Conservation (phyloP, 2,329 filamentous ascomycete species). For the Fusarium brevicatenulatum region DNA sequence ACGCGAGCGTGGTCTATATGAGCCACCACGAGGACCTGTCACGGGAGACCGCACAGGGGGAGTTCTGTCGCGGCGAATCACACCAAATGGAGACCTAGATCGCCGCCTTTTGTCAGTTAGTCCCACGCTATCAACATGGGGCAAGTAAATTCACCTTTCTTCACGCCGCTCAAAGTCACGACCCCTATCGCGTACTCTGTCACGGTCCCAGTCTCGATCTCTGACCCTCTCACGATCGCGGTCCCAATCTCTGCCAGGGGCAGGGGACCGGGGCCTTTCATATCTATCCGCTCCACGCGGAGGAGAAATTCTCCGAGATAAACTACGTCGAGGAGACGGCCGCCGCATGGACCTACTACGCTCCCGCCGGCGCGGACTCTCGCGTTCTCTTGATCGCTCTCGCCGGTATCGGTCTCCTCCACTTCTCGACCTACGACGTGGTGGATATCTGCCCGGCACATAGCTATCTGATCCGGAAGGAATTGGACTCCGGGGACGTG, state of each 20-base stretch:
- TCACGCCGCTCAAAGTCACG: conserved; percentile 55
- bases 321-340: conserved; percentile 53
- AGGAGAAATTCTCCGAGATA: conserved; percentile 51
- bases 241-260: conserved; percentile 51
- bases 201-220: conserved; percentile 46
- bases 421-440: conserved; percentile 56
- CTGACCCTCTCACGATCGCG: conserved; percentile 47
- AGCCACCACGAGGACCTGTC: conserved; percentile 50
- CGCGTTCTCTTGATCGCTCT: conserved; percentile 54
- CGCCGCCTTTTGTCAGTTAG: conserved; percentile 55
- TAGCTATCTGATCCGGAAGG: conserved; percentile 57
- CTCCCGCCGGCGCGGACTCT: conserved; percentile 52
- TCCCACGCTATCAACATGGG: background rate
- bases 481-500: conserved; percentile 51
- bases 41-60: conserved; percentile 45
- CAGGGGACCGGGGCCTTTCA: conserved; percentile 53
- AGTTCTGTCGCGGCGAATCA: conserved; percentile 49
- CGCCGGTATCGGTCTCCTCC: conserved; percentile 54
- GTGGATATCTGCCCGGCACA: conserved; percentile 56
- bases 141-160: conserved; percentile 48
- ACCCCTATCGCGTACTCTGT: conserved; percentile 47
- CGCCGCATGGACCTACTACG: conserved; percentile 52
- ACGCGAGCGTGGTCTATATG: conserved; percentile 65
- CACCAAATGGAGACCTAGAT: conserved; percentile 63
- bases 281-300: conserved; percentile 50